A percentile compares a stretch with the other conserved stretches of the same genome.
These are phyloP conservation scores for Cercospora canescens DNA, from an alignment of 2,329 filamentous ascomycete genomes.

Conservation along the genomic window DNA sequence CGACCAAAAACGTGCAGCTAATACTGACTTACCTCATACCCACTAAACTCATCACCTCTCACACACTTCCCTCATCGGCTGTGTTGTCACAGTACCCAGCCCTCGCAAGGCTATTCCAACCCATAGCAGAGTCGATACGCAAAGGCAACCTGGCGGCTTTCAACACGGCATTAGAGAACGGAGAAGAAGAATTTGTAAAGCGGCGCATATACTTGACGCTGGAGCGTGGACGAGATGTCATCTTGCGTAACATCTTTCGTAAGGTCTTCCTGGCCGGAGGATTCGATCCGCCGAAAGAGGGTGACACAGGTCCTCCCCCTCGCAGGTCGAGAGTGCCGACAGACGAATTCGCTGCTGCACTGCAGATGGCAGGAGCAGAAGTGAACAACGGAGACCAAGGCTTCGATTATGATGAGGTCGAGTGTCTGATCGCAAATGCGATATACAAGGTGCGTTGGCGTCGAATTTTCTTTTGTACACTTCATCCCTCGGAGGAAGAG, in stretches of 20 bases:
- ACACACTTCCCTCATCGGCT: conserved; percentile 72
- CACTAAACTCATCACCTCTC: conserved; percentile 83
- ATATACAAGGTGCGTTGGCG: conserved; percentile 82
- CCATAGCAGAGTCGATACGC: conserved; percentile 76
- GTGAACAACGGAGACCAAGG: conserved; percentile 57
- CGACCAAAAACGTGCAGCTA: conserved; percentile 78
- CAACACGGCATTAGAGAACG: conserved; percentile 74
- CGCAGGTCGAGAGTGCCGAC: conserved; percentile 75
- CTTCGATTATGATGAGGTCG: conserved; percentile 87
- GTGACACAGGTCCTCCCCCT: conserved; percentile 57
- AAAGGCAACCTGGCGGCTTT: conserved; percentile 80
- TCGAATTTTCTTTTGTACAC: neutral
- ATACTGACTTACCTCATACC: conserved; percentile 95
- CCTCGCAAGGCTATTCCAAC: conserved; percentile 75
- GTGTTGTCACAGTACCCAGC: conserved; percentile 75
- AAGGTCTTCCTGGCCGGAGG: conserved; percentile 88
- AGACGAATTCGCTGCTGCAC: conserved; percentile 79
- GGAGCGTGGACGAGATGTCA: conserved; percentile 87
- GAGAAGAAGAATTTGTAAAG: conserved; percentile 91
- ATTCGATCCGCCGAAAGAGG: conserved; percentile 74
- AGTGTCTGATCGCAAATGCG: conserved; percentile 92
- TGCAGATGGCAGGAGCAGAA: conserved; percentile 65
- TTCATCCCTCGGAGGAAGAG: neutral
- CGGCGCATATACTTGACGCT: conserved; percentile 92
- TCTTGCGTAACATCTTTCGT: conserved; percentile 84